Conservation (phyloP, 768 basidiomycete species). For the Filobasidium floriforme region DNA sequence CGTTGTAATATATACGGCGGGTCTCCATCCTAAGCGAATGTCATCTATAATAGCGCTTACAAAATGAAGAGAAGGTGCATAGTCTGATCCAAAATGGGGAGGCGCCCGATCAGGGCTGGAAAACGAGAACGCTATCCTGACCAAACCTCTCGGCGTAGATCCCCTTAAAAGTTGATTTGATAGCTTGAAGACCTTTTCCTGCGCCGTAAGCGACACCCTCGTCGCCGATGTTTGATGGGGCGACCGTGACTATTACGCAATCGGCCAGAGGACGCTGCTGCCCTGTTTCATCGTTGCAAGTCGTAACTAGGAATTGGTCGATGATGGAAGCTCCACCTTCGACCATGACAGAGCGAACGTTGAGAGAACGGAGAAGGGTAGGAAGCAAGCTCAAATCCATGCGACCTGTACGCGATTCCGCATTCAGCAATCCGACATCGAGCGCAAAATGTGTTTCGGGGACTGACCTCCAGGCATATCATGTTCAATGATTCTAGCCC, state of each 20-base stretch:
- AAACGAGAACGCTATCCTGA: constrained; percentile 3
- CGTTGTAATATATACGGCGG: no score
- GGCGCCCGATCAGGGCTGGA: neutral
- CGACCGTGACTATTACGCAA: constrained; percentile 71
- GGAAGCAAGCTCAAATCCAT: constrained; percentile 49
- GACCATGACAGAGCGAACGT: constrained; percentile 76
- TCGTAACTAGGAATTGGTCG: constrained; percentile 55
- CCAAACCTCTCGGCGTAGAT: neutral
- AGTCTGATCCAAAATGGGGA: neutral
- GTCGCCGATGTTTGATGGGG: constrained; percentile 51
- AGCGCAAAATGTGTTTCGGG: neutral
- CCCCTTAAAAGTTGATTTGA: neutral
- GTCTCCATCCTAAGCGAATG: no score
- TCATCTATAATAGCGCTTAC: no score
- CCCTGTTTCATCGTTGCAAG: constrained; percentile 8
- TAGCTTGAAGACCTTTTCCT: neutral
- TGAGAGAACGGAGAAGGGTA: constrained; percentile 51
- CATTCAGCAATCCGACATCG: neutral
- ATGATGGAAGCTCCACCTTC: constrained; percentile 88
- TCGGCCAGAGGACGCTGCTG: constrained; percentile 52
- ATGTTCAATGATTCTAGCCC: constrained; percentile 60
- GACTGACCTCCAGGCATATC: constrained; percentile 46
- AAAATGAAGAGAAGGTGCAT: no score
- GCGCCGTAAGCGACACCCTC: neutral
- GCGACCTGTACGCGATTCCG: constrained; percentile 23